Evolutionary conservation across 108 stramenopile species (phyloP).

Genomic region (Nannochloropsis oceanica): DNA sequence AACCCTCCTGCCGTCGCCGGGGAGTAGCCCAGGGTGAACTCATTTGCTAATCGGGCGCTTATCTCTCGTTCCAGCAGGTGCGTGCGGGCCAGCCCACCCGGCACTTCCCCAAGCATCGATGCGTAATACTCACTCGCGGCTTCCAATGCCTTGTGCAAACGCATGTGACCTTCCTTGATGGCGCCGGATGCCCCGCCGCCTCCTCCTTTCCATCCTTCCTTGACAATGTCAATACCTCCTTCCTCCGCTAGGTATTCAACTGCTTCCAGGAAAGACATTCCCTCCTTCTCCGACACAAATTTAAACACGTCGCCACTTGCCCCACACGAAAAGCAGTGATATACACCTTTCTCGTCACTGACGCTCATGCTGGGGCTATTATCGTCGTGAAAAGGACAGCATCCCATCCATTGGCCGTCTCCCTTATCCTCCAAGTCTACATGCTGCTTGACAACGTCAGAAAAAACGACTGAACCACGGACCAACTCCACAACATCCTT

Average conservation of each 20-base stretch:
- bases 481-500: not conserved
- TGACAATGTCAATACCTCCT: conserved; percentile 28
- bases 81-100: conserved; percentile 50
- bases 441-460: not conserved
- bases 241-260: conserved; percentile 51
- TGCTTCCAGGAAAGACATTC: conserved; percentile 55
- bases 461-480: not conserved
- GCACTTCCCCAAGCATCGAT: conserved; percentile 44
- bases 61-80: conserved; percentile 50
- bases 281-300: conserved; percentile 58
- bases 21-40: conserved; percentile 71
- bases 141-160: conserved; percentile 51
- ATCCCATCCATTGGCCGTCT: conserved; percentile 5
- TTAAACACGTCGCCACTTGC: conserved; percentile 72
- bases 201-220: not conserved
- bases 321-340: conserved; percentile 86
- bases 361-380: conserved; percentile 61
- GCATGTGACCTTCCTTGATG: conserved; percentile 34
- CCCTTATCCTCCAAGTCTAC: not conserved
- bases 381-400: conserved; percentile 87
- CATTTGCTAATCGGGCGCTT: conserved; percentile 47
- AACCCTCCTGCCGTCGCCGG: conserved; percentile 59
- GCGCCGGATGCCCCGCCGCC: conserved; percentile 18
- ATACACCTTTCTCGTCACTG: conserved; percentile 54
- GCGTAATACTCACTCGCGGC: conserved; percentile 67